Percentiles rank a stretch among this genome's conserved stretches.
Evolutionary conservation across 73 alveolate species (phyloP).

Genomic region (Paramecium tetraurelia): DNA sequence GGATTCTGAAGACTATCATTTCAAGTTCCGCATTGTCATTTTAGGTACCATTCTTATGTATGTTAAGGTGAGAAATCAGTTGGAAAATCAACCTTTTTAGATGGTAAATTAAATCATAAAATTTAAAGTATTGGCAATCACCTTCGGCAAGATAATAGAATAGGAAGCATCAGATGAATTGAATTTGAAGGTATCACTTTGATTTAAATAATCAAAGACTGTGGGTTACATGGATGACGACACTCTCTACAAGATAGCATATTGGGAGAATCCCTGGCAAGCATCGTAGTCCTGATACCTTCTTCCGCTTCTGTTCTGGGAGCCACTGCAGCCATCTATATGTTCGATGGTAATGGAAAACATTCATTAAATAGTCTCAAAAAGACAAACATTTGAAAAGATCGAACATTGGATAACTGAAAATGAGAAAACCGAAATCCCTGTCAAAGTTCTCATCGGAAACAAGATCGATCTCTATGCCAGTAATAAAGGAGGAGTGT

Average conservation of each 20-base stretch:
- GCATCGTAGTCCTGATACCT: constrained; percentile 91
- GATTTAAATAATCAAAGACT: background rate
- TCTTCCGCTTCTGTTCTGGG: constrained; percentile 94
- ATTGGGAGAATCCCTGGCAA: constrained; percentile 99
- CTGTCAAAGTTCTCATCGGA: constrained; percentile 89
- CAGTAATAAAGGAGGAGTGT: constrained; percentile 92
- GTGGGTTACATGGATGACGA: constrained; percentile 82
- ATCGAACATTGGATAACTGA: constrained; percentile 94
- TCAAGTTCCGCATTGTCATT: constrained; percentile 80
- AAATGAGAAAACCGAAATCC: constrained; percentile 93
- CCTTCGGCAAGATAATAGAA: constrained; percentile 92
- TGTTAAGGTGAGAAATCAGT: constrained; percentile 91
- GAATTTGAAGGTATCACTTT: constrained; percentile 69
- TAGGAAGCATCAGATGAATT: constrained; percentile 92
- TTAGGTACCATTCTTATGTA: constrained; percentile 36
- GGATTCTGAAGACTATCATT: constrained; percentile 88
- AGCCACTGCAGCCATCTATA: constrained; percentile 93
- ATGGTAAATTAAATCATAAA: constrained; percentile 92
- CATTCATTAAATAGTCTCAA: constrained; percentile 67
- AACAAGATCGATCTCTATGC: constrained; percentile 92
- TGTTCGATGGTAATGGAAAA: constrained; percentile 78
- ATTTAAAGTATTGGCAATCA: constrained; percentile 92
- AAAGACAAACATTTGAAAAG: constrained; percentile 91
- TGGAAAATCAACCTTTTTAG: constrained; percentile 96
- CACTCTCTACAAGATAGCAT: constrained; percentile 80